Conservation (phyloP, 2,329 filamentous ascomycete genomes). For the Chaetothyriales sp. region DNA sequence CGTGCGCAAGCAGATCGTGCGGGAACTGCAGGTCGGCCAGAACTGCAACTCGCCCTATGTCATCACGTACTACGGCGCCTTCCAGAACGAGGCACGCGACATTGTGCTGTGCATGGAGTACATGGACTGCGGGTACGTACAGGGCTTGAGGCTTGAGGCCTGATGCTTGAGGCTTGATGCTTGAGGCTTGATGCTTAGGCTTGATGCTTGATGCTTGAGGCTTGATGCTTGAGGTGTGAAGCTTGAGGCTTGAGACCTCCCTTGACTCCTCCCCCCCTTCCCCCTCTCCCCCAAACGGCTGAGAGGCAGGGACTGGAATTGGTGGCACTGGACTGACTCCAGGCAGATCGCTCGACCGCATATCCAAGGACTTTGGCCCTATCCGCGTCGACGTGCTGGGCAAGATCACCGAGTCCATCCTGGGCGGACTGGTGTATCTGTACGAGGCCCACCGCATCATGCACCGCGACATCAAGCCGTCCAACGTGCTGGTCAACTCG, state of each 20-base stretch:
- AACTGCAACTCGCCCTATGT: constrained; percentile 95
- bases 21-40: constrained; percentile 96
- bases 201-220: too few relatives aligned
- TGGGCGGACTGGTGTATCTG: constrained; percentile 86
- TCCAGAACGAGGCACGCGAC: constrained; percentile 90
- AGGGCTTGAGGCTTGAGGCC: too few relatives aligned
- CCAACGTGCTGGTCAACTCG: constrained; percentile 93
- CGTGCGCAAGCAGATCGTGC: constrained; percentile 89
- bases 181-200: too few relatives aligned
- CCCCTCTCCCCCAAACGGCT: too few relatives aligned
- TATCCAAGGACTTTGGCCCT: constrained; percentile 88
- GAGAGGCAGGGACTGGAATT: too few relatives aligned
- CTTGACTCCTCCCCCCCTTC: too few relatives aligned
- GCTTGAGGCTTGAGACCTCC: too few relatives aligned
- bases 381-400: constrained; percentile 91
- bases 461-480: constrained; percentile 97
- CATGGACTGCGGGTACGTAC: constrained; percentile 96
- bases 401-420: constrained; percentile 91
- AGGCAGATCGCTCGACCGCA: constrained; percentile 70
- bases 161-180: too few relatives aligned
- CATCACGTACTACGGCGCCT: constrained; percentile 94
- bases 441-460: constrained; percentile 95
- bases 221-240: too few relatives aligned
- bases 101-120: constrained; percentile 99
- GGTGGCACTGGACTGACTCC: constrained; percentile 16